Base-by-base conservation (phyloP, 768 basidiomycete species). In the Suillus bovinus region DNA sequence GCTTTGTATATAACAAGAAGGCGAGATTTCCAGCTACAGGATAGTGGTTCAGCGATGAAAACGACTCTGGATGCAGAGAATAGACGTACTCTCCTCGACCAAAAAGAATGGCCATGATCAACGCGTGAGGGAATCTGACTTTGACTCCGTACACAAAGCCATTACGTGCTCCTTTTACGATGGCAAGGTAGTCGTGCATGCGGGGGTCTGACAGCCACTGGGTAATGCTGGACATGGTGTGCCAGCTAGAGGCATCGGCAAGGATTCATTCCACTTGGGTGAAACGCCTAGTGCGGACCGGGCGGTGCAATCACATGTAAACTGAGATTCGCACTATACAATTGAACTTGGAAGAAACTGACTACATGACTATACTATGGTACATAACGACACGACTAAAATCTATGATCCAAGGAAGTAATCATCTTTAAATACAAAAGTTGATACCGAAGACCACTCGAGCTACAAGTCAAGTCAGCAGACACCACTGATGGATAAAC, bases 91-190 rank as follows among this genome's bases (percentile, higher is more conserved):
- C 86, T 79, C 94, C 94, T 54, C 89, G 84, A 36, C 94, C 94
- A 70, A 98, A 99, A 46, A 99, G 80, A 63, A 97, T 84, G 27
- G 94, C 91, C 96, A 98, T 98, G 56, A 99, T 89, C 33, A 99
- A 79, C 1, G 96, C 96, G 83, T 99, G 96, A 42, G 96, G 96
- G 69, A 96, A 96, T 47, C 94, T 81, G 65, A 96, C 90, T 77
- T 94, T 94, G 68, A 89, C 90, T 41, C 93, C 93, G 68, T 94
- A 95, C 10, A 94, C 90, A 63, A 94, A 84, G 5, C 94, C 94
- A 71, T 94, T 94, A 46, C 93, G 84, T 36, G 94, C 92, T 49
- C 97, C 96, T 74, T 99, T 99, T 72, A 99, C 76, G 69, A 99
- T 90, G 29, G 93, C 91, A 50, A 99, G 85, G 69, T 91, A 87